A percentile compares a stretch with the other conserved stretches of the same genome.
Evolutionary conservation across 495 filamentous ascomycete genomes (phyloP).

Genomic region (Podospora fimiseda): DNA sequence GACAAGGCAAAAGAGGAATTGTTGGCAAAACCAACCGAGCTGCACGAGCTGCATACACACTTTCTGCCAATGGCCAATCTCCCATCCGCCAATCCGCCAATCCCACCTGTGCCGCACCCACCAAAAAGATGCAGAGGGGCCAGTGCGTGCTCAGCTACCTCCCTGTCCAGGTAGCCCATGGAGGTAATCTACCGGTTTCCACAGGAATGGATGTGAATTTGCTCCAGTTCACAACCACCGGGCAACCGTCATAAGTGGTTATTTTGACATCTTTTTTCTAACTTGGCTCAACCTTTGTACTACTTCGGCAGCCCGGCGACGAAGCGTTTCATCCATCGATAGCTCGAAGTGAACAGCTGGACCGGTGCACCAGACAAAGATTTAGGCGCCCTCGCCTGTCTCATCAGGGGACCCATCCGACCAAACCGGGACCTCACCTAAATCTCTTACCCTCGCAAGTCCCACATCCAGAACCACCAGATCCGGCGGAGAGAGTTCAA

Average conservation of each 20-base stretch:
- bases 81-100: constrained; percentile 3
- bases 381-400: constrained; percentile 10
- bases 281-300: neutral
- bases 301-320: constrained; percentile 3
- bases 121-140: constrained; percentile 12
- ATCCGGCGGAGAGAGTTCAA: too few species aligned
- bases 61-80: too few species aligned
- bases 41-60: too few species aligned
- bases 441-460: constrained; percentile 19
- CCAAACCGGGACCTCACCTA: constrained; percentile 20
- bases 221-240: constrained; percentile 11
- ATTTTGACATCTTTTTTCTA: neutral
- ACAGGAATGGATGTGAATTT: constrained; percentile 31
- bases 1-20: neutral
- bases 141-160: constrained; percentile 29
- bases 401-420: constrained; percentile 21
- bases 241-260: constrained; percentile 3
- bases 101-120: constrained; percentile 17
- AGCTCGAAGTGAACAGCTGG: too few species aligned
- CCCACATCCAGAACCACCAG: constrained; percentile 17
- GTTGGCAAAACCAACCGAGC: too few species aligned
- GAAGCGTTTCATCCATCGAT: constrained; percentile 1
- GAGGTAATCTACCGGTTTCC: constrained; percentile 31
- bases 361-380: neutral
- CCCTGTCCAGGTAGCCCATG: neutral